Conservation (phyloP, 805 yeast genomes). For the Wickerhamiella siamensis region DNA sequence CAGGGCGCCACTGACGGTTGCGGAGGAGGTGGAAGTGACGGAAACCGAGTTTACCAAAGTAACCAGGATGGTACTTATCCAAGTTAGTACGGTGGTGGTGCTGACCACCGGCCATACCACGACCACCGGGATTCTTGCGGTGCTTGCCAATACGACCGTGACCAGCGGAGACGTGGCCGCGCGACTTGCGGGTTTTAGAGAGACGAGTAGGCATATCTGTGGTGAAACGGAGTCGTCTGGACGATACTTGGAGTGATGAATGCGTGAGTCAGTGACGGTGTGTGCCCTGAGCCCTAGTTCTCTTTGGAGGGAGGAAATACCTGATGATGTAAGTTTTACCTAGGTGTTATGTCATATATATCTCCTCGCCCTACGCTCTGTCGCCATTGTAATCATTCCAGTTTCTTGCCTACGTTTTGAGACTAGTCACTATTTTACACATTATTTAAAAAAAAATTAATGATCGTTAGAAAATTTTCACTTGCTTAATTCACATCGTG, state of each 20-base stretch:
- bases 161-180: conserved; percentile 99
- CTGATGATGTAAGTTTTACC: too few relatives aligned
- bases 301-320: background rate
- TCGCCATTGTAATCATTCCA: too few relatives aligned
- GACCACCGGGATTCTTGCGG: conserved; percentile 99
- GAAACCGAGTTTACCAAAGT: conserved; percentile 99
- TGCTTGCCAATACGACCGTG: conserved; percentile 99
- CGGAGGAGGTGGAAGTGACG: conserved; percentile 96
- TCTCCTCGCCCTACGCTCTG: too few relatives aligned
- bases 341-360: too few relatives aligned
- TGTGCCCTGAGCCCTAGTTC: conserved; percentile 2
- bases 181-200: conserved; percentile 98
- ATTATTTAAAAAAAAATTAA: too few relatives aligned
- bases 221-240: background rate
- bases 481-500: too few relatives aligned
- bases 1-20: conserved; percentile 95
- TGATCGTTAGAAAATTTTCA: too few relatives aligned
- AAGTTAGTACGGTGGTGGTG: conserved; percentile 99
- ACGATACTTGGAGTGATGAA: background rate
- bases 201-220: conserved; percentile 88
- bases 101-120: conserved; percentile 99
- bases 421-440: too few relatives aligned
- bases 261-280: background rate
- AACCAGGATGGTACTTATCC: conserved; percentile 99
- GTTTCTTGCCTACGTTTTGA: too few relatives aligned